Conservation (phyloP, 106 monocot species). For the Acorus calamus region DNA sequence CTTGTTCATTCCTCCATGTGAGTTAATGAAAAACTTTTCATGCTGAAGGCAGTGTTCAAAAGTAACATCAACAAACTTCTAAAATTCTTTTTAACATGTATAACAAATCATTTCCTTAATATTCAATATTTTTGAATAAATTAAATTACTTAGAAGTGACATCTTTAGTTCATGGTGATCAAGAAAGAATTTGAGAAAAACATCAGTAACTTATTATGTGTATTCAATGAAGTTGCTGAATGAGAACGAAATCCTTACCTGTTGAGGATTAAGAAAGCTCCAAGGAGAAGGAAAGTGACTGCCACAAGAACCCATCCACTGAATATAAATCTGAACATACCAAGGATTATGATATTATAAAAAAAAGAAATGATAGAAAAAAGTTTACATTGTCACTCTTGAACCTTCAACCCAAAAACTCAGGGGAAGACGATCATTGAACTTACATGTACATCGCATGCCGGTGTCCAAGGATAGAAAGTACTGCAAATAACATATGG, state of each 20-base stretch:
- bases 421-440: neutral
- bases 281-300: conserved; percentile 59
- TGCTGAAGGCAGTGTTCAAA: too few relatives aligned
- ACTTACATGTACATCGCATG: conserved; percentile 72
- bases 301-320: conserved; percentile 79
- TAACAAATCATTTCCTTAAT: too few relatives aligned
- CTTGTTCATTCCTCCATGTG: too few relatives aligned
- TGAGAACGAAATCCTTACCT: conserved; percentile 29
- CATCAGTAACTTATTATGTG: neutral
- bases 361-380: neutral
- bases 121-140: too few relatives aligned
- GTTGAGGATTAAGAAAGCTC: conserved; percentile 62
- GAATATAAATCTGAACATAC: conserved; percentile 47
- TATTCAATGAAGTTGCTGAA: too few relatives aligned
- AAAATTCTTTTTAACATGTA: too few relatives aligned
- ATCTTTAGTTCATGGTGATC: too few relatives aligned
- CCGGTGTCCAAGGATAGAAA: conserved; percentile 40
- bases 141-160: too few relatives aligned
- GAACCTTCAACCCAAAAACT: neutral
- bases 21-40: too few relatives aligned
- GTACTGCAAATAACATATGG: conserved; percentile 29
- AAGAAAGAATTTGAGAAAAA: too few relatives aligned
- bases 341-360: neutral
- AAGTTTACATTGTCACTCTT: neutral
- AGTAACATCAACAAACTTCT: too few relatives aligned